Conservation (phyloP, 164 flowering plant genomes). For the Magnolia kwangsiensis region DNA sequence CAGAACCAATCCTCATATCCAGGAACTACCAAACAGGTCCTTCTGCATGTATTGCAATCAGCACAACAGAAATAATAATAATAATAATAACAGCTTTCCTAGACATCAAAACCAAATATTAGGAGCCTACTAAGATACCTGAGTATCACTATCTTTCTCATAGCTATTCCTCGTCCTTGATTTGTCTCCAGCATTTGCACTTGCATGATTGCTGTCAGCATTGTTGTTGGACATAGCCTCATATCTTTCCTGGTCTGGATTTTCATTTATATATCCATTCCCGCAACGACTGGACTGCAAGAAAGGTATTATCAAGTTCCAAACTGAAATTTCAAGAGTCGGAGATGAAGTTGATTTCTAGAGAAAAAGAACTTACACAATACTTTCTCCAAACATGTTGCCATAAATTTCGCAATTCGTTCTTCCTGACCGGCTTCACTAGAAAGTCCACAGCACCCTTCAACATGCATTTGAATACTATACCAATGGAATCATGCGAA, state of each 20-base stretch:
- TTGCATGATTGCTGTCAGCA: conserved; percentile 25
- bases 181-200: conserved; percentile 22
- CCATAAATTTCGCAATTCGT: conserved; percentile 51
- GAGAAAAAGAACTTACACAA: conserved; percentile 25
- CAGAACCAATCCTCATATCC: background rate
- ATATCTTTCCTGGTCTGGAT: conserved; percentile 8
- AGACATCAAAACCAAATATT: background rate
- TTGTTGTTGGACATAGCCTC: conserved; percentile 29
- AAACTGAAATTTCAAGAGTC: background rate
- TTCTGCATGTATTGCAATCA: background rate
- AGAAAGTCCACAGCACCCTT: conserved; percentile 59
- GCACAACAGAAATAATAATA: background rate
- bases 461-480: conserved; percentile 52
- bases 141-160: conserved; percentile 36
- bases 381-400: conserved; percentile 60
- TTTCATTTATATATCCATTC: conserved; percentile 20
- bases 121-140: conserved; percentile 21
- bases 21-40: background rate
- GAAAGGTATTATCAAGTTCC: background rate
- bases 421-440: conserved; percentile 51
- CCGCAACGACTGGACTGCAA: conserved; percentile 22
- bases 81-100: background rate
- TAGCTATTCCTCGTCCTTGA: conserved; percentile 22
- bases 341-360: background rate
- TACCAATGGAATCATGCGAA: conserved; percentile 43